These are phyloP conservation scores for Aegilops umbellulata DNA, from an alignment of 176 grass and related monocot species.

Conservation along the genomic window DNA sequence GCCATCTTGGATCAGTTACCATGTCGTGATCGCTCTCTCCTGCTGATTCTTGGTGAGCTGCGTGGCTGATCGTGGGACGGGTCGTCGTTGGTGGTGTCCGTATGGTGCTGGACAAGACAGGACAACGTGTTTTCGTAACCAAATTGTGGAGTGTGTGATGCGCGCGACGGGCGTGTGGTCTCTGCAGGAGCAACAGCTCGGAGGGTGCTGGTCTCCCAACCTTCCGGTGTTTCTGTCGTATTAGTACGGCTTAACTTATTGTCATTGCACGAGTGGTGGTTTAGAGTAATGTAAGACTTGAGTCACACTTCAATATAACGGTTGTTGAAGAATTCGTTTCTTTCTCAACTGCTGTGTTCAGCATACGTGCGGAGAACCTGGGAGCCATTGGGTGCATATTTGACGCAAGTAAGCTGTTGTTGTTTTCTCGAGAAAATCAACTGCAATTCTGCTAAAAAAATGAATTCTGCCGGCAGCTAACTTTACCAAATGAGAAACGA, in stretches of 20 bases:
- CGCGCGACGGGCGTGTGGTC: not conserved
- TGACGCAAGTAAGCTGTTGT: too few relatives aligned
- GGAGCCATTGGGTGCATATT: not conserved
- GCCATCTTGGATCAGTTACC: not conserved
- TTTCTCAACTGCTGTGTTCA: not conserved
- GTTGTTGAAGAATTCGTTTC: not conserved
- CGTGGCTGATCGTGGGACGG: conserved; percentile 27
- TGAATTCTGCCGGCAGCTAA: too few relatives aligned
- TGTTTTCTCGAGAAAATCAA: too few relatives aligned
- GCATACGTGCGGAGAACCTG: not conserved
- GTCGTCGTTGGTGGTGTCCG: conserved; percentile 2
- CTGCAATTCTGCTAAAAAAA: too few relatives aligned
- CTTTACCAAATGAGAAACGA: too few relatives aligned
- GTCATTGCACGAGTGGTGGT: not conserved
- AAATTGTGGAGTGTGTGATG: not conserved
- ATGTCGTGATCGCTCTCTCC: not conserved
- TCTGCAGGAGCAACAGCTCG: conserved; percentile 18
- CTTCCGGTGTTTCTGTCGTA: not conserved
- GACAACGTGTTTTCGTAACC: not conserved
- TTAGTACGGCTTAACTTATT: not conserved
- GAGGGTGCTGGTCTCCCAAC: not conserved
- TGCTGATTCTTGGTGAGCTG: conserved; percentile 12
- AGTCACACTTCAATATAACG: conserved; percentile 26
- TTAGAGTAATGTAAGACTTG: conserved; percentile 8
- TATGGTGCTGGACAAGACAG: not conserved